These are phyloP conservation scores for Penicillium capsulatum DNA, from an alignment of 2,329 filamentous ascomycete species.

Conservation along the genomic window DNA sequence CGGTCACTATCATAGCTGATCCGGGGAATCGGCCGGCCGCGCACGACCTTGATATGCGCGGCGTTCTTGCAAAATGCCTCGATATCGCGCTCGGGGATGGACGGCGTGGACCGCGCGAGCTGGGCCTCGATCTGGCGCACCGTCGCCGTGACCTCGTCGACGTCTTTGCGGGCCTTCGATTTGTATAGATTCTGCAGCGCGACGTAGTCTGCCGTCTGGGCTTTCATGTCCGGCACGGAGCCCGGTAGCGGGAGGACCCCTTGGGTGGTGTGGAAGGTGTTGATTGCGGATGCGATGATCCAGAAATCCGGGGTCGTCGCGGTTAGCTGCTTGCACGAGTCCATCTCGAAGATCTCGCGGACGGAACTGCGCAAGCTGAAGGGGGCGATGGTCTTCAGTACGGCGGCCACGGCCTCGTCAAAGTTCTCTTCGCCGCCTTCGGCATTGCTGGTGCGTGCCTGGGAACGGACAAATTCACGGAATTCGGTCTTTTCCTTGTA, in stretches of 20 bases:
- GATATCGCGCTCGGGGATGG: constrained; percentile 67
- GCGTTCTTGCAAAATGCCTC: constrained; percentile 95
- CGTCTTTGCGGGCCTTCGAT: constrained; percentile 72
- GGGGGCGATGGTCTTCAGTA: constrained; percentile 76
- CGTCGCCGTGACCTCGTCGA: constrained; percentile 65
- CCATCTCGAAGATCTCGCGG: constrained; percentile 72
- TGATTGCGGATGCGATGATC: constrained; percentile 78
- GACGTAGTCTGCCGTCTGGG: constrained; percentile 84
- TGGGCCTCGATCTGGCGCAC: constrained; percentile 56
- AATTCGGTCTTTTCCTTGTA: constrained; percentile 89
- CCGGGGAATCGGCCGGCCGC: constrained; percentile 55
- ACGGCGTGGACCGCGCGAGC: constrained; percentile 43
- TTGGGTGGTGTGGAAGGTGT: constrained; percentile 69
- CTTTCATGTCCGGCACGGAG: constrained; percentile 94
- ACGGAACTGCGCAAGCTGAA: constrained; percentile 66
- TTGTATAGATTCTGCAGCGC: constrained; percentile 91
- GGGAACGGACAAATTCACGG: constrained; percentile 62
- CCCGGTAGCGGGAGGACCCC: constrained; percentile 76
- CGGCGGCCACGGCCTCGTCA: constrained; percentile 81
- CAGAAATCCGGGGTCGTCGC: constrained; percentile 67
- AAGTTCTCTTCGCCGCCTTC: constrained; percentile 96
- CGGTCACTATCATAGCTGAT: constrained; percentile 35
- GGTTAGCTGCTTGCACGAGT: constrained; percentile 51
- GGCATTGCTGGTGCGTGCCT: constrained; percentile 65
- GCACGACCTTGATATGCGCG: constrained; percentile 84